Evolutionary conservation across 179 eudicot species (phyloP).

Genomic region (Carnegiea gigantea): DNA sequence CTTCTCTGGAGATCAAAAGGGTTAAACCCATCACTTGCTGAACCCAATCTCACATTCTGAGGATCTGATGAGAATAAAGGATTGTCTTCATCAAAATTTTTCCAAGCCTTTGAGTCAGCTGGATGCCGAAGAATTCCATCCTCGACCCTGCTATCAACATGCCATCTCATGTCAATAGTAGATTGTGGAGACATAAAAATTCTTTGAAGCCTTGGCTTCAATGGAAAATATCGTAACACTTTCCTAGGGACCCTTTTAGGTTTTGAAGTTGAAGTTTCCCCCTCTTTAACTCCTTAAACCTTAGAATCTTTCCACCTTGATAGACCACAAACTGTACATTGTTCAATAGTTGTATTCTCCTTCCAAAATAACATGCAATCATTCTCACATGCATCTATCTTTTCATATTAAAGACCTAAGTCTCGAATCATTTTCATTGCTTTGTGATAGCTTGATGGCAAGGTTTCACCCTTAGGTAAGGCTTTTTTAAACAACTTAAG

Average conservation of each 20-base stretch:
- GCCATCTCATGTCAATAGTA: neutral
- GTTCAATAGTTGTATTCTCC: no score
- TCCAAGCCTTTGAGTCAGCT: neutral
- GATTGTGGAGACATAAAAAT: neutral
- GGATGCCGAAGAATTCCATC: neutral
- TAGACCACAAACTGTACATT: no score
- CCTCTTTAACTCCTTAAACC: neutral
- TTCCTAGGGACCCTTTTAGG: neutral
- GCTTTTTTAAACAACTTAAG: no score
- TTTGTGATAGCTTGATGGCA: no score
- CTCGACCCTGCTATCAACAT: neutral
- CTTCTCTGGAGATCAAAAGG: neutral
- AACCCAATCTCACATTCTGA: neutral
- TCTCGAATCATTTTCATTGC: no score
- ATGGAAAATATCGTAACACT: neutral
- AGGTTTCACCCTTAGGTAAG: no score
- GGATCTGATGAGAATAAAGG: neutral
- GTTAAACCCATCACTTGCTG: constrained; percentile 1
- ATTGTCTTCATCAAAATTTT: neutral
- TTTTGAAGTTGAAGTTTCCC: neutral
- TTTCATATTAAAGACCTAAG: no score
- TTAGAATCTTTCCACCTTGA: neutral
- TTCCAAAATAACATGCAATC: no score
- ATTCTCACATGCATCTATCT: no score
- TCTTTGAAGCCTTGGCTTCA: constrained; percentile 14